phyloP scores from a whole-genome alignment of 2,329 filamentous ascomycete species.

The Aspergillus chevalieri region DNA sequence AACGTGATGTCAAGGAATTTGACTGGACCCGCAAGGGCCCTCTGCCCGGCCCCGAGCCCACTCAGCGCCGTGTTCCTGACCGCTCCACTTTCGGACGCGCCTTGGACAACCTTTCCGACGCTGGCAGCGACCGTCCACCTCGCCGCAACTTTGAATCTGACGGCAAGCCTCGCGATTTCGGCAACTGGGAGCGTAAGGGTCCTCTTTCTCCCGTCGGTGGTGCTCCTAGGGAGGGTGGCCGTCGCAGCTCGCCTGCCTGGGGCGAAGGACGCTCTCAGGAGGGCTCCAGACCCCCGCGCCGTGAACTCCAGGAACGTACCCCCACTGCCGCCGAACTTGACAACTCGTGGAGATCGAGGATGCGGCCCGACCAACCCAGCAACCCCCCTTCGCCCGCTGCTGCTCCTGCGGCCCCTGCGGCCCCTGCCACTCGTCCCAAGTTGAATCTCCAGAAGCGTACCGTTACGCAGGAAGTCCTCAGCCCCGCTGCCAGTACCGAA shows the following conservation, averaged over 20 bases:
- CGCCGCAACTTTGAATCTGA: conserved; percentile 65
- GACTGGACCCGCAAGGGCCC: conserved; percentile 95
- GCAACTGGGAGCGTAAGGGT: conserved; percentile 92
- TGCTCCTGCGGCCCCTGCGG: conserved; percentile 49
- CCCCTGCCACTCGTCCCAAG: conserved; percentile 64
- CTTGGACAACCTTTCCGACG: conserved; percentile 51
- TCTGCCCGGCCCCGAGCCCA: conserved; percentile 61
- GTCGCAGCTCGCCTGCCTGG: conserved; percentile 69
- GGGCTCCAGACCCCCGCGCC: conserved; percentile 71
- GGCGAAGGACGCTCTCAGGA: conserved; percentile 63
- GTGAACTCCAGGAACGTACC: conserved; percentile 66
- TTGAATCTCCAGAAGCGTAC: conserved; percentile 89
- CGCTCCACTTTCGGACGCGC: conserved; percentile 50
- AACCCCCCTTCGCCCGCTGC: conserved; percentile 69
- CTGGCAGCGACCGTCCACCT: conserved; percentile 58
- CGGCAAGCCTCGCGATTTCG: conserved; percentile 71
- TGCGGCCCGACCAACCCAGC: conserved; percentile 79
- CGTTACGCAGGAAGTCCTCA: conserved; percentile 64
- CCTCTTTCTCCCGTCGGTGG: conserved; percentile 68
- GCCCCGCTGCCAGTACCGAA: conserved; percentile 47
- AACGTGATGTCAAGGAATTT: conserved; percentile 73
- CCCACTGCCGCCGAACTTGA: conserved; percentile 88
- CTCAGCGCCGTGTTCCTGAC: conserved; percentile 49
- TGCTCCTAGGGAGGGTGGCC: conserved; percentile 51
- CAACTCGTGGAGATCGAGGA: conserved; percentile 84